Evolutionary conservation across 1,284 basidiomycete genomes (phyloP), one percentile per base, ranked within the genome.

Genomic region (Boletus semigastroideus): DNA sequence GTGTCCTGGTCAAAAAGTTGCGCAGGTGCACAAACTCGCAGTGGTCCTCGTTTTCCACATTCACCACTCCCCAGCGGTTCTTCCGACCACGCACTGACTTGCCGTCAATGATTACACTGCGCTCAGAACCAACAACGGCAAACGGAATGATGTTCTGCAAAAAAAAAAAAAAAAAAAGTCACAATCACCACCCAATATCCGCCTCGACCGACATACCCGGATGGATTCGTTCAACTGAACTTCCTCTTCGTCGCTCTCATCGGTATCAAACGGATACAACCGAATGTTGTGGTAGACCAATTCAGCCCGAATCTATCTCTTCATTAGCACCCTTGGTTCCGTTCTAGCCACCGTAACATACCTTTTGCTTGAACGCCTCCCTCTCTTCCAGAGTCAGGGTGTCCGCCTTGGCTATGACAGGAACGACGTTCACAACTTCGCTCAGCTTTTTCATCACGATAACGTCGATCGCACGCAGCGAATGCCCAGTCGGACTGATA

Each of bases 391-490:
- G 72, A 1, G 95, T 98, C 73, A 99, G 78, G 58, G 87, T 90
- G 74, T 99, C 96, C n/a, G 92, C 83, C 81, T 99, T 99, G 64
- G 97, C 96, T 68, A 99, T 98, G 56, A 99, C 91, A 13, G 96
- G 97, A 7, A 99, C 95, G 44, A 99, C 96, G 65, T 99, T 99
- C 73, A 98, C 96, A 37, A 99, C 96, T 71, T 99, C 96, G 69
- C 88, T 90, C 51, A 99, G 79, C 79, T 98, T 98, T 82, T 98
- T 98, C 87, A 99, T 94, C 59, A 99, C 96, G 61, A 94, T 94
- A 45, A 98, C 89, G 67, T 99, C 97, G 68, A 99, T 96, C 25
- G 94, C 85, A 55, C 91, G 89, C 53, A 96, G 83, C 4, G 90
- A 86, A 73, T 97, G 95, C 19, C 95, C 94, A 14, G 94, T 95